phyloP scores from a whole-genome alignment of 1,284 basidiomycete species.

The Tranzscheliella williamsii region DNA sequence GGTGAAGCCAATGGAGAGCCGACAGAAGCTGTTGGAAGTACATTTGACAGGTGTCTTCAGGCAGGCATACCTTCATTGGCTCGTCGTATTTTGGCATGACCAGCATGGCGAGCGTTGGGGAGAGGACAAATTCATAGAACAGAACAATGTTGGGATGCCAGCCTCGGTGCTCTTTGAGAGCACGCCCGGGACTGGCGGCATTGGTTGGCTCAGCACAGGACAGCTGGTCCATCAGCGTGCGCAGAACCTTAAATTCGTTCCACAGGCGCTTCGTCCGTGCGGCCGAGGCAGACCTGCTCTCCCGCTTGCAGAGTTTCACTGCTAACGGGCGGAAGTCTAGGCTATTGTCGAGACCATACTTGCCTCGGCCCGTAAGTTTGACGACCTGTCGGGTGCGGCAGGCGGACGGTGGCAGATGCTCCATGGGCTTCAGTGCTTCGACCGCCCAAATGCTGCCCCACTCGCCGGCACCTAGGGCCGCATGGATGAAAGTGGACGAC shows the following conservation, averaged over 20 bases:
- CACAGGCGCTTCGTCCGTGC: conserved; percentile 40
- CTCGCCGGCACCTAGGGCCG: conserved; percentile 26
- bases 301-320: conserved; percentile 42
- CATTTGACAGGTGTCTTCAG: conserved; percentile 26
- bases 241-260: conserved; percentile 54
- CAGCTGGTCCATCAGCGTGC: conserved; percentile 25
- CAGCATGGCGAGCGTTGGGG: conserved; percentile 36
- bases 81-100: conserved; percentile 50
- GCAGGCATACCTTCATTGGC: conserved; percentile 48
- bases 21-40: conserved; percentile 46
- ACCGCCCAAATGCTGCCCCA: conserved; percentile 40
- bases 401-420: conserved; percentile 22
- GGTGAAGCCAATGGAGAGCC: conserved; percentile 48
- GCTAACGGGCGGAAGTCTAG: conserved; percentile 28
- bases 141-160: conserved; percentile 45
- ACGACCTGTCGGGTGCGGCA: conserved; percentile 20
- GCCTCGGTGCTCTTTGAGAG: conserved; percentile 22
- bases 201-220: conserved; percentile 24
- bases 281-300: conserved; percentile 28
- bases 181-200: conserved; percentile 24
- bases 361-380: conserved; percentile 19
- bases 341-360: conserved; percentile 20
- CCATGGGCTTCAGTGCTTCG: conserved; percentile 20
- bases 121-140: conserved; percentile 45
- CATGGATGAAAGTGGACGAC: background rate